phyloP scores from a whole-genome alignment of 768 basidiomycete genomes.

The Amanita rimosa region DNA sequence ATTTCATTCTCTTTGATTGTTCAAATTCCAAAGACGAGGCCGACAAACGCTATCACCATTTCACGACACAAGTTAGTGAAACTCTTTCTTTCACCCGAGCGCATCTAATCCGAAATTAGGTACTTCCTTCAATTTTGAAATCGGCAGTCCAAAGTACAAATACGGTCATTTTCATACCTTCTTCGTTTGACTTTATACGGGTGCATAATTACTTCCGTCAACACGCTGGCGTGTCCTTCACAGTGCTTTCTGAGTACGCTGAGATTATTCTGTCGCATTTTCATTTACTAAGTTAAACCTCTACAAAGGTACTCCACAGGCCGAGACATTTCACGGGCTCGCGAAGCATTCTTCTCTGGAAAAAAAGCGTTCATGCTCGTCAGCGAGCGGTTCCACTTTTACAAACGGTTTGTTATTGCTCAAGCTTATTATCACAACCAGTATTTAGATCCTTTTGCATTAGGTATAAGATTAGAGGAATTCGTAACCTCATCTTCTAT shows the following conservation, averaged over 20 bases:
- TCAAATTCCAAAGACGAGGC: conserved; percentile 63
- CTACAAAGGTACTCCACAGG: conserved; percentile 74
- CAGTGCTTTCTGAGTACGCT: conserved; percentile 82
- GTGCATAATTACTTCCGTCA: conserved; percentile 82
- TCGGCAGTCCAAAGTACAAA: conserved; percentile 90
- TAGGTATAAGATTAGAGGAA: conserved; percentile 89
- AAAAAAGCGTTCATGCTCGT: conserved; percentile 80
- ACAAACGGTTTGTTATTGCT: conserved; percentile 53
- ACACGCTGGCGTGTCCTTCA: conserved; percentile 54
- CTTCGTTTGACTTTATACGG: conserved; percentile 93
- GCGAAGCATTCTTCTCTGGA: conserved; percentile 86
- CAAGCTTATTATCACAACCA: not conserved
- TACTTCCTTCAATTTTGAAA: conserved; percentile 74
- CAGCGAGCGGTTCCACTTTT: conserved; percentile 99
- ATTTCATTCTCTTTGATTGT: conserved; percentile 68
- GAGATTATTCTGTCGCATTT: not conserved
- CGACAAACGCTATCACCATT: conserved; percentile 79
- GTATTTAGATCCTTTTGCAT: not conserved
- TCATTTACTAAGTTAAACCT: too few relatives aligned
- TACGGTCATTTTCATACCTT: conserved; percentile 84
- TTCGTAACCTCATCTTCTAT: conserved; percentile 90
- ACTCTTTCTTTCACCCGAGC: not conserved
- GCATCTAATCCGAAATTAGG: conserved; percentile 24
- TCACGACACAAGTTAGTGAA: conserved; percentile 63
- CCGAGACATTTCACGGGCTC: conserved; percentile 87